phyloP scores from a whole-genome alignment of 805 yeast species.

The Teunomyces gatunensis region DNA sequence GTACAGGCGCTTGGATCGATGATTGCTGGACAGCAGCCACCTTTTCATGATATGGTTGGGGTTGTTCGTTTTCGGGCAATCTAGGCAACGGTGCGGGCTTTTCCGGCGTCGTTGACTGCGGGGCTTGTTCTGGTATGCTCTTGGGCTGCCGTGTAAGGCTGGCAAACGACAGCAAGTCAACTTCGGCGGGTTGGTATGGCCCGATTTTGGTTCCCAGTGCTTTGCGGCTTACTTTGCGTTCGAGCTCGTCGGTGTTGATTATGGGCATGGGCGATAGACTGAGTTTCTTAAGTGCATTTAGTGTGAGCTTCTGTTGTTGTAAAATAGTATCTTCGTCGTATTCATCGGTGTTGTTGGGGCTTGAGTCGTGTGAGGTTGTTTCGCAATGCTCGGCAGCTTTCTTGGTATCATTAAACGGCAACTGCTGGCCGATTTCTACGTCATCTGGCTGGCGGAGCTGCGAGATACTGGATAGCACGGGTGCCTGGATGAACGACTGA shows the following conservation, averaged over 20 bases:
- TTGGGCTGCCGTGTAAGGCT: slow-evolving; percentile 45
- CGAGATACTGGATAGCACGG: slow-evolving; percentile 38
- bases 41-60: slow-evolving; percentile 3
- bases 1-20: slow-evolving; percentile 12
- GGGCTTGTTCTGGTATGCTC: slow-evolving; percentile 6
- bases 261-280: slow-evolving; percentile 42
- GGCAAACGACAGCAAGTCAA: slow-evolving; percentile 42
- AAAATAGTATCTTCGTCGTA: slow-evolving; percentile 35
- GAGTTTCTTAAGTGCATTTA: slow-evolving; percentile 42
- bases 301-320: slow-evolving; percentile 42
- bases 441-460: slow-evolving; percentile 31
- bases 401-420: slow-evolving; percentile 33
- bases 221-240: slow-evolving; percentile 3
- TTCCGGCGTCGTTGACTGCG: background rate
- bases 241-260: slow-evolving; percentile 24
- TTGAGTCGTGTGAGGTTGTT: background rate
- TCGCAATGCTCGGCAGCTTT: background rate
- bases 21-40: no score
- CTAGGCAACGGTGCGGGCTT: slow-evolving; percentile 4
- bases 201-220: slow-evolving; percentile 10
- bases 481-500: slow-evolving; percentile 47
- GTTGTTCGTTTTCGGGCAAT: slow-evolving; percentile 3
- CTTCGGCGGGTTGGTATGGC: slow-evolving; percentile 47
- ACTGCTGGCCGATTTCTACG: slow-evolving; percentile 39
- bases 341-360: slow-evolving; percentile 17